phyloP scores from a whole-genome alignment of 192 early-diverging fungal genomes.

The Coemansia sp. region DNA sequence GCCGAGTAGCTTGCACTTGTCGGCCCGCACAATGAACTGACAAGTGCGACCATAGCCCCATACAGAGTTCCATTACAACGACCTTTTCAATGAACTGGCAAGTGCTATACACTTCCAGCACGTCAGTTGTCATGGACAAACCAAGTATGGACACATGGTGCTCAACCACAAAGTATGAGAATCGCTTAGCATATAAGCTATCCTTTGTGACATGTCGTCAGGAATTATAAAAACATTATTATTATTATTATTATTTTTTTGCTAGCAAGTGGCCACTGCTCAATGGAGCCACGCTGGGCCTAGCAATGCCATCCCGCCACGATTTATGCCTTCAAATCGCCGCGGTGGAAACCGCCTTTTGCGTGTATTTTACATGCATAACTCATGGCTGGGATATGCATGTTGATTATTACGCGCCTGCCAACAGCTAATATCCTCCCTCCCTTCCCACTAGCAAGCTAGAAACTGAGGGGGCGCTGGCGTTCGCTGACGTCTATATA shows the following conservation, averaged over 20 bases:
- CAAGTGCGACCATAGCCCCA: not conserved
- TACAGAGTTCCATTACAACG: not conserved
- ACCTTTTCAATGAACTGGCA: not conserved
- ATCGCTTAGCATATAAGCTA: not conserved
- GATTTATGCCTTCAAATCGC: not conserved
- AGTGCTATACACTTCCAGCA: not conserved
- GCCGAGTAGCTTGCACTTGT: not conserved
- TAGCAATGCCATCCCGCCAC: constrained; percentile 4
- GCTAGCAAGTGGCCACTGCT: not conserved
- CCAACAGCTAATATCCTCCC: constrained; percentile 1
- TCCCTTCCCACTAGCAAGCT: not conserved
- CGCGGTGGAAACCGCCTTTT: not conserved
- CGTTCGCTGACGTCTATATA: not conserved
- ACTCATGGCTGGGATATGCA: not conserved
- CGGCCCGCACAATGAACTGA: not conserved
- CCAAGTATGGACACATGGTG: not conserved
- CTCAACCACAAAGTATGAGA: not conserved
- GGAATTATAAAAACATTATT: not conserved
- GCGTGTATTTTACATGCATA: not conserved
- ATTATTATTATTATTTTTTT: not conserved
- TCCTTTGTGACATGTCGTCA: not conserved
- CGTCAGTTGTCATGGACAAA: not conserved
- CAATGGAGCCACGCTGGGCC: constrained; percentile 11
- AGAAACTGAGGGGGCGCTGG: not conserved
- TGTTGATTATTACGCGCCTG: constrained; percentile 1